Evolutionary conservation across 805 yeast genomes (phyloP).

Genomic region (Pichia paraexigua): DNA sequence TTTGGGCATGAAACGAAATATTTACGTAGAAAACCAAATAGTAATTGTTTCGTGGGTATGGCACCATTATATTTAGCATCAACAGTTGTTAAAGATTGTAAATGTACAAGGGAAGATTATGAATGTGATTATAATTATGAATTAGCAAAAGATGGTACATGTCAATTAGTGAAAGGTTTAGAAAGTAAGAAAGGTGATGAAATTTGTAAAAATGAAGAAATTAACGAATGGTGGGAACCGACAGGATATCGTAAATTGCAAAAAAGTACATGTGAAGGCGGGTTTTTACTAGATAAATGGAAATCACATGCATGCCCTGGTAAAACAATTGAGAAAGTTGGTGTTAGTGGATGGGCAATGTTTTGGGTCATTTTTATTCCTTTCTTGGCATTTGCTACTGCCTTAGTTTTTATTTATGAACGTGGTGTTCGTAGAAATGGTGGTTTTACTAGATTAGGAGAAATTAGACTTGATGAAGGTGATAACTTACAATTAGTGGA

Average conservation of each 20-base stretch:
- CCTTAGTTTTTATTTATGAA: constrained; percentile 65
- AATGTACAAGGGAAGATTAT: constrained; percentile 78
- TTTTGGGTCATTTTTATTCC: constrained; percentile 52
- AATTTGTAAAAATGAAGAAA: constrained; percentile 47
- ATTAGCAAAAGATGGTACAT: constrained; percentile 69
- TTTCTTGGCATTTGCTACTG: constrained; percentile 41
- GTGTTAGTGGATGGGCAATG: constrained; percentile 48
- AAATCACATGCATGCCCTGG: constrained; percentile 82
- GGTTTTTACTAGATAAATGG: constrained; percentile 60
- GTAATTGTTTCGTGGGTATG: constrained; percentile 65
- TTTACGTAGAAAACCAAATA: constrained; percentile 46
- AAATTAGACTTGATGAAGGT: constrained; percentile 74
- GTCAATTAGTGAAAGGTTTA: constrained; percentile 72
- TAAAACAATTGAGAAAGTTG: constrained; percentile 51
- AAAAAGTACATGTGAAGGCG: constrained; percentile 78
- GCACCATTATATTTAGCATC: constrained; percentile 53
- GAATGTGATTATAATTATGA: constrained; percentile 90
- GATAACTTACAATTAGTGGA: constrained; percentile 47
- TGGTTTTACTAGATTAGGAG: constrained; percentile 72
- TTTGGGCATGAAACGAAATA: constrained; percentile 65
- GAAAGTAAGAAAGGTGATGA: constrained; percentile 56
- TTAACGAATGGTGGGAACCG: constrained; percentile 71
- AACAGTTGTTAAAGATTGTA: constrained; percentile 55
- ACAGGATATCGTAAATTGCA: constrained; percentile 91
- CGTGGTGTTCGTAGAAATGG: constrained; percentile 75